Evolutionary conservation across 2,329 filamentous ascomycete genomes (phyloP).

Genomic region (Hymenoscyphus repandus): DNA sequence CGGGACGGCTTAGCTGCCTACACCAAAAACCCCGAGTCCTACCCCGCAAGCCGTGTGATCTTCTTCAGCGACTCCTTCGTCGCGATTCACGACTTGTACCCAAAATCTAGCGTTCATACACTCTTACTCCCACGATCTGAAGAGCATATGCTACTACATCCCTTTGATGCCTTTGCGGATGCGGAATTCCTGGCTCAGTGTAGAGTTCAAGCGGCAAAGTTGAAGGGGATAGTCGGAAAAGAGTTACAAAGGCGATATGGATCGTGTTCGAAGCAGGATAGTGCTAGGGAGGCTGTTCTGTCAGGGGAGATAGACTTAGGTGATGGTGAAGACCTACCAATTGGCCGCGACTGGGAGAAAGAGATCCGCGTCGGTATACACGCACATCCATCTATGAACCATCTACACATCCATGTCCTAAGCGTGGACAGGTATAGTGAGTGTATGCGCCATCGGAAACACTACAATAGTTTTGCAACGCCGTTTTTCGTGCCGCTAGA

Average conservation of each 20-base stretch:
- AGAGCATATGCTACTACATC: constrained; percentile 58
- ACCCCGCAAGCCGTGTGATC: constrained; percentile 54
- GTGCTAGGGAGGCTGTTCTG: constrained; percentile 58
- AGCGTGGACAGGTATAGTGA: constrained; percentile 72
- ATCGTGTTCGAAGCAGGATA: constrained; percentile 56
- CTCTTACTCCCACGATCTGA: constrained; percentile 77
- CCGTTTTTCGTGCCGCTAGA: constrained; percentile 74
- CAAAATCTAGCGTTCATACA: constrained; percentile 79
- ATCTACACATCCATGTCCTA: constrained; percentile 85
- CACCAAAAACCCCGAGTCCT: constrained; percentile 56
- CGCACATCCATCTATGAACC: constrained; percentile 83
- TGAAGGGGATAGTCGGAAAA: constrained; percentile 61
- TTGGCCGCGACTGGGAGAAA: constrained; percentile 70
- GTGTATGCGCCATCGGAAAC: constrained; percentile 71
- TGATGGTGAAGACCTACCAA: constrained; percentile 48
- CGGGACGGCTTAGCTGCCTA: constrained; percentile 64
- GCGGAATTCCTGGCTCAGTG: constrained; percentile 61
- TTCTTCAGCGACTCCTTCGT: constrained; percentile 66
- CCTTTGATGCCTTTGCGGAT: constrained; percentile 73
- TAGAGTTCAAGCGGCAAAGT: constrained; percentile 51
- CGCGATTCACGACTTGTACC: constrained; percentile 75
- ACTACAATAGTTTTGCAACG: constrained; percentile 90
- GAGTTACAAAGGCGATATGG: constrained; percentile 71
- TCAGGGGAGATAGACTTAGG: constrained; percentile 49
- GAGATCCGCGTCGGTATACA: constrained; percentile 79